These are phyloP conservation scores for Globisporangium echinulatum DNA, from an alignment of 352 stramenopile genomes.

Conservation along the genomic window DNA sequence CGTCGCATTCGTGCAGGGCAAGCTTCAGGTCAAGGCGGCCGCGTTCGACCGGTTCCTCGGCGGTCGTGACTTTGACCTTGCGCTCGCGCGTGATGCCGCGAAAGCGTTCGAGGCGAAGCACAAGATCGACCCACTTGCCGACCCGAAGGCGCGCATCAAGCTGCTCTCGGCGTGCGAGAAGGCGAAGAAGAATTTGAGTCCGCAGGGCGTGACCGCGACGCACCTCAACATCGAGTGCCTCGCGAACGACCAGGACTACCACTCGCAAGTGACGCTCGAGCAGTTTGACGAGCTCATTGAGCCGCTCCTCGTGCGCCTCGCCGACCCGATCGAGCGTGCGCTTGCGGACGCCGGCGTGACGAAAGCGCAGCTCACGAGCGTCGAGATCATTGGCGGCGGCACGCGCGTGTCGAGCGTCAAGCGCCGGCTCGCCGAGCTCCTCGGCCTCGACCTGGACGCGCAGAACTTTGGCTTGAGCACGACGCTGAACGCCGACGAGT, in stretches of 20 bases:
- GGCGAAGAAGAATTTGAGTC: constrained; percentile 98
- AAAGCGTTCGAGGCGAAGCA: constrained; percentile 96
- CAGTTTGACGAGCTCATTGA: constrained; percentile 94
- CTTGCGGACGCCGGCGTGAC: constrained; percentile 88
- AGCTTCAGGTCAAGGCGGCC: constrained; percentile 92
- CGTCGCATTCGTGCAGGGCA: constrained; percentile 92
- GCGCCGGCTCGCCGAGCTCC: constrained; percentile 84
- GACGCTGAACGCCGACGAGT: constrained; percentile 99
- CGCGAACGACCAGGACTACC: constrained; percentile 97
- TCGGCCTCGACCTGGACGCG: constrained; percentile 90
- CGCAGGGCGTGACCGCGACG: constrained; percentile 94
- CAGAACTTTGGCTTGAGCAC: constrained; percentile 97
- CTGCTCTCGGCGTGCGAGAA: constrained; percentile 97
- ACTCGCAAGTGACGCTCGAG: constrained; percentile 89
- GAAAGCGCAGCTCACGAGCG: constrained; percentile 82
- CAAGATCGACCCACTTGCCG: constrained; percentile 88
- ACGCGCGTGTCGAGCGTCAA: constrained; percentile 97
- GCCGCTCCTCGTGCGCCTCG: constrained; percentile 80
- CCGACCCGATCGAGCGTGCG: constrained; percentile 79
- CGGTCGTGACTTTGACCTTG: constrained; percentile 95
- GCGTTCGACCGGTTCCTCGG: constrained; percentile 94
- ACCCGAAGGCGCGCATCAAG: constrained; percentile 95
- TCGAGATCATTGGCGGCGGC: constrained; percentile 96
- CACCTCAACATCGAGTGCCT: constrained; percentile 97
- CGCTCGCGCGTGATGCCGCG: constrained; percentile 92